Conservation (phyloP, 495 filamentous ascomycete genomes). For the Collariella sp. region DNA sequence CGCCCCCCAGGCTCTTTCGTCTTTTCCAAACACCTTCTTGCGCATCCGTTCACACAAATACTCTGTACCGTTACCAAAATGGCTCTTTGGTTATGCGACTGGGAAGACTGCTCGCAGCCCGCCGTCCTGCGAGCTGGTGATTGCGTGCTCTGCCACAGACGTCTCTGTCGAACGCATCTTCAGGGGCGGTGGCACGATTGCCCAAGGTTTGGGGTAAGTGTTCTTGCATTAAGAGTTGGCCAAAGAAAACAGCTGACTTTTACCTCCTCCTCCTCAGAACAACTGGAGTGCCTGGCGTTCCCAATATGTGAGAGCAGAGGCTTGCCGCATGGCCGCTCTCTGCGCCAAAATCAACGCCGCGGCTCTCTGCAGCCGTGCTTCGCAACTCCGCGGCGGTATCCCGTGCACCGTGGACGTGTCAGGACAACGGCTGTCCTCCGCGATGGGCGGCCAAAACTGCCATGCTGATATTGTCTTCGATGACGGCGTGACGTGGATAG, state of each 20-base stretch:
- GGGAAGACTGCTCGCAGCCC: background rate
- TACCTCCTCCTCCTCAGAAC: background rate
- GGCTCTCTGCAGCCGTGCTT: background rate
- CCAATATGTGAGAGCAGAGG: background rate
- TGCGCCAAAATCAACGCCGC: background rate
- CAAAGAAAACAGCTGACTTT: background rate
- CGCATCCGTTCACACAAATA: no score
- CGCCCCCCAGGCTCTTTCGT: no score
- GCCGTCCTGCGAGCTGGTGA: background rate
- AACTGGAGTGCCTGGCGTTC: background rate
- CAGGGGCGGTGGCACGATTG: background rate
- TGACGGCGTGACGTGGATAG: slow-evolving; percentile 28
- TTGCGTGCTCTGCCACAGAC: background rate
- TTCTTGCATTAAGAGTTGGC: background rate
- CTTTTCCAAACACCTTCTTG: no score
- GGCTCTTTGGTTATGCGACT: background rate
- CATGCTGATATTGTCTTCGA: slow-evolving; percentile 21
- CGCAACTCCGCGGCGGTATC: background rate
- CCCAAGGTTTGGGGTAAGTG: background rate
- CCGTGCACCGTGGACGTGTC: background rate
- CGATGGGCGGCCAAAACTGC: slow-evolving; percentile 13
- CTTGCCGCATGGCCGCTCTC: background rate
- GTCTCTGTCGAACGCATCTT: background rate
- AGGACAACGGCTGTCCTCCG: background rate
- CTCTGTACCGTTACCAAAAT: no score